A percentile compares a stretch with the other conserved stretches of the same genome.
phyloP scores from a whole-genome alignment of 164 flowering plant species.

The Pachysandra terminalis region DNA sequence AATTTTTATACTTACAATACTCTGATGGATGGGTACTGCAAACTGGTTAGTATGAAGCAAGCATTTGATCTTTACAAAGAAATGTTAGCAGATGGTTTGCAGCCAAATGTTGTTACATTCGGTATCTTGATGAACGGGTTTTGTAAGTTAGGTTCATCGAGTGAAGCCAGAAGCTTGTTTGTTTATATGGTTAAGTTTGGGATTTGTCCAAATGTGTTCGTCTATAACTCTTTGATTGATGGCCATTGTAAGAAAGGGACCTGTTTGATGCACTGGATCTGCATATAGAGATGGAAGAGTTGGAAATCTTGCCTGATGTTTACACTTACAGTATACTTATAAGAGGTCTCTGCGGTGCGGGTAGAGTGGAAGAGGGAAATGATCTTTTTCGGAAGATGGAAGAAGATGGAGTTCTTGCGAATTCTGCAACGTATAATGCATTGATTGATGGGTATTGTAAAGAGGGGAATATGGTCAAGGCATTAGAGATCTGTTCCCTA shows the following conservation, averaged over 20 bases:
- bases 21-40: conserved; percentile 65
- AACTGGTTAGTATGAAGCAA: conserved; percentile 25
- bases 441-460: conserved; percentile 67
- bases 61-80: conserved; percentile 46
- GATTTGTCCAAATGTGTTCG: conserved; percentile 42
- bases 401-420: conserved; percentile 33
- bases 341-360: conserved; percentile 47
- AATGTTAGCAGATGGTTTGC: conserved; percentile 39
- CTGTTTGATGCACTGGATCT: conserved; percentile 39
- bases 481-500: conserved; percentile 49
- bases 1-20: conserved; percentile 58
- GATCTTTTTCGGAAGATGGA: conserved; percentile 42
- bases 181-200: conserved; percentile 50
- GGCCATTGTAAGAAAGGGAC: conserved; percentile 40
- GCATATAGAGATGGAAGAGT: conserved; percentile 41
- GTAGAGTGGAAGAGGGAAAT: conserved; percentile 45
- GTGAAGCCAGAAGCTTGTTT: conserved; percentile 38
- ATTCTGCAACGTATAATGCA: conserved; percentile 53
- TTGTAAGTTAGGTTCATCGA: conserved; percentile 49
- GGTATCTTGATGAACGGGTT: conserved; percentile 50
- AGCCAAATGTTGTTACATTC: conserved; percentile 58
- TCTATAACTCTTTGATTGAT: conserved; percentile 65
- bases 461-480: conserved; percentile 51
- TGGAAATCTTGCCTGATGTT: conserved; percentile 41
- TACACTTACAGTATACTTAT: conserved; percentile 63